These are phyloP conservation scores for Pythium monospermum DNA, from an alignment of 352 stramenopile species.

Conservation along the genomic window DNA sequence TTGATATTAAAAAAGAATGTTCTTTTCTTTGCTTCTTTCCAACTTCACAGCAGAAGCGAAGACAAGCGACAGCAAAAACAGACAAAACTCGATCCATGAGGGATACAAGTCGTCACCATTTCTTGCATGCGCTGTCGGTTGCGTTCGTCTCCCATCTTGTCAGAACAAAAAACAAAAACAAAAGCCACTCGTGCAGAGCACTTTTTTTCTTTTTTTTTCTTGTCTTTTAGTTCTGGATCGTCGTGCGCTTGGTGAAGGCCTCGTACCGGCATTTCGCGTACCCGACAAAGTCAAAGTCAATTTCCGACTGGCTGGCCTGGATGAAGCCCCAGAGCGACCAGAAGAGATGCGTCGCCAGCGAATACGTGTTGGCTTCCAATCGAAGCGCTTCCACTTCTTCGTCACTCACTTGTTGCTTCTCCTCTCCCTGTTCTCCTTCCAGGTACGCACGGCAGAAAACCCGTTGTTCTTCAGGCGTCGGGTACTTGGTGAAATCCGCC, in stretches of 20 bases:
- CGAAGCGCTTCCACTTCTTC: constrained; percentile 57
- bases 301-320: constrained; percentile 82
- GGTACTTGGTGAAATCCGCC: constrained; percentile 73
- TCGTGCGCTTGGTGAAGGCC: constrained; percentile 60
- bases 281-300: constrained; percentile 91
- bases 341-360: constrained; percentile 84
- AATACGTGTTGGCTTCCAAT: constrained; percentile 77
- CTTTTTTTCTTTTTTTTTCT: no score
- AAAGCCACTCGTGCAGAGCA: no score
- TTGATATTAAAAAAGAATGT: no score
- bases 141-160: no score
- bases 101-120: no score
- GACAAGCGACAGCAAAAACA: no score
- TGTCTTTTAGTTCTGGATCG: constrained; percentile 43
- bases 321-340: constrained; percentile 91
- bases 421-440: constrained; percentile 37
- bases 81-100: no score
- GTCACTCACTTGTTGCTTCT: constrained; percentile 36
- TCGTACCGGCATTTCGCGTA: constrained; percentile 79
- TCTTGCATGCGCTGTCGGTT: constrained; percentile 6
- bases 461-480: constrained; percentile 55
- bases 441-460: constrained; percentile 70
- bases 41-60: no score
- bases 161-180: no score
- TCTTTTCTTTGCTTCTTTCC: no score